Conservation (phyloP, 345 rosid species). For the Linum trigynum region DNA sequence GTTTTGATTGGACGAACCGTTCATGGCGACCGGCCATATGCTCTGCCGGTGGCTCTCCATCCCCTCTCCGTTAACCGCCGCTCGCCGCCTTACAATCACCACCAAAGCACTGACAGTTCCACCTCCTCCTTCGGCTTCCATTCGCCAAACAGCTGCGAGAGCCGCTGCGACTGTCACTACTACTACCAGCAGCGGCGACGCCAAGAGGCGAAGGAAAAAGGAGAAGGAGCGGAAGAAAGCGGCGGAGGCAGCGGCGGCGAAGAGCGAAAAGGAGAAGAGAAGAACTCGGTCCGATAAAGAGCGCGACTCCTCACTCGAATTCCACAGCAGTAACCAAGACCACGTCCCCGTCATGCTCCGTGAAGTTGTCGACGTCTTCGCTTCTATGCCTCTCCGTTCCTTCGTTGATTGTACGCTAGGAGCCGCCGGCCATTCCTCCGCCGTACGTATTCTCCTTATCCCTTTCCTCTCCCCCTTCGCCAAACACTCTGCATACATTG, state of each 20-base stretch:
- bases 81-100: background rate
- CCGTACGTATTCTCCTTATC: slow-evolving; percentile 31
- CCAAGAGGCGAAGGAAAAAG: slow-evolving; percentile 6
- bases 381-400: slow-evolving; percentile 37
- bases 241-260: slow-evolving; percentile 15
- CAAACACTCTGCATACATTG: background rate
- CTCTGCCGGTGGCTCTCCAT: background rate
- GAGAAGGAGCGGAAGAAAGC: slow-evolving; percentile 25
- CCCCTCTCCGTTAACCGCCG: background rate
- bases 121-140: background rate
- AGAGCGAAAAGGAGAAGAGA: slow-evolving; percentile 41
- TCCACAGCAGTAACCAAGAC: background rate
- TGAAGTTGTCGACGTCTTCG: slow-evolving; percentile 74
- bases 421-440: slow-evolving; percentile 85
- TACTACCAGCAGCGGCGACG: background rate
- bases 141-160: background rate
- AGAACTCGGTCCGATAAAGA: slow-evolving; percentile 75
- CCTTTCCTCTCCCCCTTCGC: background rate
- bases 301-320: slow-evolving; percentile 15
- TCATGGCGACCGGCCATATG: background rate
- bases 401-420: slow-evolving; percentile 91
- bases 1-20: background rate
- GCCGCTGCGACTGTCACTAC: background rate
- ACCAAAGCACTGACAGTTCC: background rate
- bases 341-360: slow-evolving; percentile 85